Conservation (phyloP, 768 basidiomycete genomes). For the Naganishia vaughanmartiniae region DNA sequence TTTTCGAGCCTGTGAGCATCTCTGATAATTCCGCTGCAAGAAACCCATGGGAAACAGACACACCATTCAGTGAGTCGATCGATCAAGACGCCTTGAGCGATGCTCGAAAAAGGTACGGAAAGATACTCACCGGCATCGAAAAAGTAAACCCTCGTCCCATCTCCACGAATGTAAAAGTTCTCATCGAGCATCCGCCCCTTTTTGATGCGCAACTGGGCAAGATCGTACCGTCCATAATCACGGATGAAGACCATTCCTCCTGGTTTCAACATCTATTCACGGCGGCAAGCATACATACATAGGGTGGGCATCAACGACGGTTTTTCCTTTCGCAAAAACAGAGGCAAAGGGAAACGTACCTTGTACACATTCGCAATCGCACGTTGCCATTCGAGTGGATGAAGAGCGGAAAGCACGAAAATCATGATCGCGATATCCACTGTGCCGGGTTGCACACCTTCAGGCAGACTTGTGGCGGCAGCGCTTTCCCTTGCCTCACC, state of each 20-base stretch:
- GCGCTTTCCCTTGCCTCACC: not conserved
- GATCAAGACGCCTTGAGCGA: not conserved
- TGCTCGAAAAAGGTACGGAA: not conserved
- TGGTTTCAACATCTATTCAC: slow-evolving; percentile 76
- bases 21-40: slow-evolving; percentile 70
- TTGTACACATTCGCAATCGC: slow-evolving; percentile 77
- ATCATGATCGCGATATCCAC: slow-evolving; percentile 88
- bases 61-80: not conserved
- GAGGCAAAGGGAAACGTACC: slow-evolving; percentile 52
- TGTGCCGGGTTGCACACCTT: slow-evolving; percentile 63
- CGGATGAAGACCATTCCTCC: slow-evolving; percentile 79
- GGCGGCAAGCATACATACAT: slow-evolving; percentile 7
- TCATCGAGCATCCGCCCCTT: slow-evolving; percentile 79
- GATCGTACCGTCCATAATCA: slow-evolving; percentile 92
- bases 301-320: no score
- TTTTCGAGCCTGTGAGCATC: slow-evolving; percentile 65
- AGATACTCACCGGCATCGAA: slow-evolving; percentile 70
- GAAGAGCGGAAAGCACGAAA: slow-evolving; percentile 88
- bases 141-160: slow-evolving; percentile 96
- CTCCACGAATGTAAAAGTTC: slow-evolving; percentile 93
- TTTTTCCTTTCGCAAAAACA: not conserved
- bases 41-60: not conserved
- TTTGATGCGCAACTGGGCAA: slow-evolving; percentile 92
- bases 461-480: slow-evolving; percentile 60
- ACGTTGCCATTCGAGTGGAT: slow-evolving; percentile 83